Conservation (phyloP, 225 moss, liverwort and hornwort species). For the Pseudisothecium myosuroides region DNA sequence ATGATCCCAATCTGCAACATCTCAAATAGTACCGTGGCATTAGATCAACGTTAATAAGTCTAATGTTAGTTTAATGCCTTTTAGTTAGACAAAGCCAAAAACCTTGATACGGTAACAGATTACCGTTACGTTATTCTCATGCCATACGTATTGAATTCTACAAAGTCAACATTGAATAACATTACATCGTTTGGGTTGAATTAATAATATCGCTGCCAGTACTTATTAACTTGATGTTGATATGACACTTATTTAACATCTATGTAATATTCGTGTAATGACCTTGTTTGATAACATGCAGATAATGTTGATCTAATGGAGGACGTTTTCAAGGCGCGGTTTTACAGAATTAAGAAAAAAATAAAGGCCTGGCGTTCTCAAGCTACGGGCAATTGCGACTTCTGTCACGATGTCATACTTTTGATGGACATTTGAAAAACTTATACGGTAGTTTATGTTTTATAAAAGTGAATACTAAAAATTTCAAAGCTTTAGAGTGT, state of each 20-base stretch:
- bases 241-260: neutral
- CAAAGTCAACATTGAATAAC: neutral
- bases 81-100: neutral
- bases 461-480: neutral
- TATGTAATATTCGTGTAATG: neutral
- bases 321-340: neutral
- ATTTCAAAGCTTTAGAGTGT: too few species aligned
- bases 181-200: neutral
- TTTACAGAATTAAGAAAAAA: neutral
- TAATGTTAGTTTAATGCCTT: neutral
- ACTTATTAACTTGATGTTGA: neutral
- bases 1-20: constrained; percentile 43
- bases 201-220: too few species aligned
- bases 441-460: too few species aligned
- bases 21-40: neutral
- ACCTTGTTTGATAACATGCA: neutral
- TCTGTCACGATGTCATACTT: neutral
- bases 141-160: neutral
- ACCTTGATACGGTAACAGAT: neutral
- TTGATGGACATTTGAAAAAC: neutral
- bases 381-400: neutral
- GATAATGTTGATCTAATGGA: neutral
- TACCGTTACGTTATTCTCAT: neutral
- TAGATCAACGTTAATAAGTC: neutral
- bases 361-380: neutral